Conservation (phyloP, 1,284 basidiomycete species). For the Cutaneotrichosporon curvatum region DNA sequence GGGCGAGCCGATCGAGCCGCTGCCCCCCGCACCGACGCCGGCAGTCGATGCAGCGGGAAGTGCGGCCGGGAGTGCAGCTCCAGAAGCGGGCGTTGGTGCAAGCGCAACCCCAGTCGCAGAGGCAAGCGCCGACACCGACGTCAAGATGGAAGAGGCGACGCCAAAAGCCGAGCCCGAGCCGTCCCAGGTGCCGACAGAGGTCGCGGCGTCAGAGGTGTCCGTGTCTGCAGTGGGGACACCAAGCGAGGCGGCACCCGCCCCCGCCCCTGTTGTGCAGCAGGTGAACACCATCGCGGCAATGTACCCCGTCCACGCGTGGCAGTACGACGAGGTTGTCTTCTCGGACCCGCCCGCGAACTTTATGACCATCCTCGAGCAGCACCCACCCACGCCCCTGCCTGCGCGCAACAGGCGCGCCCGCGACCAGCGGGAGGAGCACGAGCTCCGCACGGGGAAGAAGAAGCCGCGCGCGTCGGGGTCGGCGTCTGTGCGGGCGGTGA, state of each 20-base stretch:
- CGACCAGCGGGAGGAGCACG: conserved; percentile 33
- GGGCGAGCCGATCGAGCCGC: conserved; percentile 47
- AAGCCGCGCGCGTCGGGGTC: conserved; percentile 11
- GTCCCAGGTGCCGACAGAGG: neutral
- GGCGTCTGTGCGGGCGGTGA: conserved; percentile 11
- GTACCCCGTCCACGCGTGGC: conserved; percentile 84
- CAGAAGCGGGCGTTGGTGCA: no score
- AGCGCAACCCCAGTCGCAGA: neutral
- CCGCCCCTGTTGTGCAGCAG: conserved; percentile 1
- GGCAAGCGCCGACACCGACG: conserved; percentile 1
- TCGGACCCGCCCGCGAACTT: conserved; percentile 86
- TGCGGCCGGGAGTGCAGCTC: neutral
- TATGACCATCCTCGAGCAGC: conserved; percentile 68
- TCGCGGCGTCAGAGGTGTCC: no score
- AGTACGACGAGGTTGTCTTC: conserved; percentile 98
- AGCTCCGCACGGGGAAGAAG: conserved; percentile 32
- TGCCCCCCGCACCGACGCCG: conserved; percentile 48
- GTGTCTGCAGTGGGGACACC: conserved; percentile 13
- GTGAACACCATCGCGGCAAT: conserved; percentile 11
- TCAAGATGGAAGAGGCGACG: conserved; percentile 9
- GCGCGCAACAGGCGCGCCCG: conserved; percentile 51
- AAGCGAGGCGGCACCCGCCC: conserved; percentile 4
- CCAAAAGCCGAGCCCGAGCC: conserved; percentile 4
- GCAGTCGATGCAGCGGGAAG: no score
- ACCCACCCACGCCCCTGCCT: conserved; percentile 77